These are phyloP conservation scores for Monosporascus sp. DNA, from an alignment of 2,329 filamentous ascomycete genomes.

Conservation along the genomic window DNA sequence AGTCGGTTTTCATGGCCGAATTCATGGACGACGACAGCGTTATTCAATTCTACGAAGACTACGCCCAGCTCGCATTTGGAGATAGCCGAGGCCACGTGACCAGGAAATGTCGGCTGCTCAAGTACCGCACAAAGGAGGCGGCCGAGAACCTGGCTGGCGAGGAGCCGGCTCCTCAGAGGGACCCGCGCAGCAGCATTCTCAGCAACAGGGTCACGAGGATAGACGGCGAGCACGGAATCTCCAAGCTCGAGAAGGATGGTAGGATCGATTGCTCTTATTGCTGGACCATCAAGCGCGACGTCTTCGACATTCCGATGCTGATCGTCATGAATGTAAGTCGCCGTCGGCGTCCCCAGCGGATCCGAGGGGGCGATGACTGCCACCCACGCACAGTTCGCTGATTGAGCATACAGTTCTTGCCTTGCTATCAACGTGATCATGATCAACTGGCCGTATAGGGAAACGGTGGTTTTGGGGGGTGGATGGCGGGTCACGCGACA, in stretches of 20 bases:
- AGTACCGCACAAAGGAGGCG: slow-evolving; percentile 74
- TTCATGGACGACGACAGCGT: slow-evolving; percentile 90
- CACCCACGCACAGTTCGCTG: too few species aligned
- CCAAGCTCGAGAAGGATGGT: slow-evolving; percentile 76
- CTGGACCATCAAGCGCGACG: slow-evolving; percentile 94
- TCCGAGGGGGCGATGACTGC: too few species aligned
- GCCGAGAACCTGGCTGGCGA: slow-evolving; percentile 32
- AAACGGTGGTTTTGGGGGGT: background rate
- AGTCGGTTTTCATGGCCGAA: slow-evolving; percentile 87
- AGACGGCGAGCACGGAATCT: slow-evolving; percentile 72
- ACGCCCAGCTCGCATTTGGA: slow-evolving; percentile 85
- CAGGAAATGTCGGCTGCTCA: slow-evolving; percentile 78
- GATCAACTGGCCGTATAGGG: slow-evolving; percentile 50
- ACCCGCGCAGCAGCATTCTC: slow-evolving; percentile 42
- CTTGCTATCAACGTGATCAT: slow-evolving; percentile 54
- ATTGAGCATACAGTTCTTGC: slow-evolving; percentile 42
- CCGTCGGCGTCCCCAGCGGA: background rate
- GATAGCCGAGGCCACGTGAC: slow-evolving; percentile 82
- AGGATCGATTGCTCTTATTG: slow-evolving; percentile 94
- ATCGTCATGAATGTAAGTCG: slow-evolving; percentile 90
- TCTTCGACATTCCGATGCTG: slow-evolving; percentile 97
- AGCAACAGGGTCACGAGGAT: slow-evolving; percentile 58
- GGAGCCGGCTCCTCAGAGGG: slow-evolving; percentile 40
- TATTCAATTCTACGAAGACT: slow-evolving; percentile 93
- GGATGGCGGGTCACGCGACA: background rate